Evolutionary conservation across 768 basidiomycete species (phyloP), one percentile per base, ranked within the genome.

Genomic region (Lactarius pseudohatsudake): DNA sequence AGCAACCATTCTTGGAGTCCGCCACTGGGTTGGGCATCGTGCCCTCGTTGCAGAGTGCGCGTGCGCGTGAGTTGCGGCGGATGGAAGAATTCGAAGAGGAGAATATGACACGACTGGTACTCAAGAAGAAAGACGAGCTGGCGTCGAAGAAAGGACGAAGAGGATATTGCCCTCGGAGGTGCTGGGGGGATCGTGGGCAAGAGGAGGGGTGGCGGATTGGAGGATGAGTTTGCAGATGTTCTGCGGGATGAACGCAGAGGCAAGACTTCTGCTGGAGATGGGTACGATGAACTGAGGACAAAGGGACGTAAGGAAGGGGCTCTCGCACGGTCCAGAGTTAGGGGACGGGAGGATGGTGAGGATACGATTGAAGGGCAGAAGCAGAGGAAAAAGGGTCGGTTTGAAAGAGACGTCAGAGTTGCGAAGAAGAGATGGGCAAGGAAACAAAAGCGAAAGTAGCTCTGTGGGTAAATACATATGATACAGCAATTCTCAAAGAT

Each of bases 61-160:
- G 94, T 26, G 92, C 91, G 11, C 84, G 86, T 20, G 90, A 95
- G 72, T 82, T 98, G 62, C 84, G 86, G 70, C 84, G 86, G 7
- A 85, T 97, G 77, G 86, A 85, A 59, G 88, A 93, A 68, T 98
- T 92, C 75, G 96, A 98, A 78, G 94, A 96, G 75, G 93, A 93
- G 56, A 95, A 96, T 76, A 93, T 98, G 78, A 92, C 91, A 43
- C 88, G 96, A 55, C 72, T 98, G 61, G 82, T 96, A 66, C 89
- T 95, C 85, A 91, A 89, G 75, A 98, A 98, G 82, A 88, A 86
- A 72, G 94, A 96, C 55, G 83, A 85, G 18, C 85, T n/a, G 81
- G 71, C 81, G 87, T 55, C 82, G 96, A 22, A 78, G 75, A 61
- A 81, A 85, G 66, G 96, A 98, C 72, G 96, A 98, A 76, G 92